A percentile compares a stretch with the other conserved stretches of the same genome.
Conservation (phyloP, 176 grass and related monocot genomes). For the Eragrostis nindensis region DNA sequence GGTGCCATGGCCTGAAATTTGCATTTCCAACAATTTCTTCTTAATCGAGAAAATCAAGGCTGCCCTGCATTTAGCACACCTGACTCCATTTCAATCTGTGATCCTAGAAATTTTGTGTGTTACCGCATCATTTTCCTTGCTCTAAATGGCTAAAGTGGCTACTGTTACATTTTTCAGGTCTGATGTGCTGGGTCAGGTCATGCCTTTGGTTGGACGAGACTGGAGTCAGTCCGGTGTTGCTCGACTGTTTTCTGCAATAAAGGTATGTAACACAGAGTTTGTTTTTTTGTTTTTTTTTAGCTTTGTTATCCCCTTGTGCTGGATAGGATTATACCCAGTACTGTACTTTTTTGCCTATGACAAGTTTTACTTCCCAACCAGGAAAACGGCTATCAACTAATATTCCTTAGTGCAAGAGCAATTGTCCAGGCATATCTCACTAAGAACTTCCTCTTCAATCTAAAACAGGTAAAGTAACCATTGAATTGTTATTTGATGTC, state of each 20-base stretch:
- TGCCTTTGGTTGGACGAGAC: constrained; percentile 97
- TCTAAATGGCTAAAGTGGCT: constrained; percentile 10
- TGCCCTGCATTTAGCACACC: constrained; percentile 6
- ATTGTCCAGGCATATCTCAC: constrained; percentile 99
- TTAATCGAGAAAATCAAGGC: neutral
- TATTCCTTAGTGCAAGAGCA: constrained; percentile 98
- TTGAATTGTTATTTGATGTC: constrained; percentile 9
- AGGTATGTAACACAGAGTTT: constrained; percentile 49
- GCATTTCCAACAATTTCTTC: neutral
- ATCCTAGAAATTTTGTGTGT: neutral
- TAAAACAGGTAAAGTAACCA: constrained; percentile 78
- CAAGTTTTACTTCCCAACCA: constrained; percentile 47
- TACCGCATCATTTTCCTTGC: constrained; percentile 19
- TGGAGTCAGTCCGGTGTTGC: constrained; percentile 98
- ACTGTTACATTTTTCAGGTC: constrained; percentile 66
- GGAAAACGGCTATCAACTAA: constrained; percentile 99
- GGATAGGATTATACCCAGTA: constrained; percentile 16
- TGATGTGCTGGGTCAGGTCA: constrained; percentile 97
- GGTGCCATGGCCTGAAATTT: no score
- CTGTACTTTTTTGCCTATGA: constrained; percentile 31
- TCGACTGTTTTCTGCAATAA: constrained; percentile 94
- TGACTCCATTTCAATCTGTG: constrained; percentile 6
- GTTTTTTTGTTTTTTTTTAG: neutral
- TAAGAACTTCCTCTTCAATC: constrained; percentile 94
- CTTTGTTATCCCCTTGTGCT: neutral